These are phyloP conservation scores for Jatropha curcas DNA, from an alignment of 345 rosid genomes.

Conservation along the genomic window DNA sequence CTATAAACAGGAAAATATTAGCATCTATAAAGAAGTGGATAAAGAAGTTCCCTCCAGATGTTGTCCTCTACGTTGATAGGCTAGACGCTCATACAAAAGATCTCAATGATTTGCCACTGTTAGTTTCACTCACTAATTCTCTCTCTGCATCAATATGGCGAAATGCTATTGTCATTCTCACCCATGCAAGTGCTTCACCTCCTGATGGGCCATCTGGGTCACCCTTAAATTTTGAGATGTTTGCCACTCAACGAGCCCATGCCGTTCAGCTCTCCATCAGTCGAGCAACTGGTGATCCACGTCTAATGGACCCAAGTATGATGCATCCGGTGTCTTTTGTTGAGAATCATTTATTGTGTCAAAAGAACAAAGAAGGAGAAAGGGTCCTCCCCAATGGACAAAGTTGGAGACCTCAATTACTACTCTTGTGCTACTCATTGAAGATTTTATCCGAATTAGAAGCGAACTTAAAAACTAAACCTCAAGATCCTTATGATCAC, in stretches of 20 bases:
- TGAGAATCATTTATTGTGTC: constrained; percentile 50
- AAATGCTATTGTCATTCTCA: constrained; percentile 56
- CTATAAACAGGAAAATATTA: constrained; percentile 50
- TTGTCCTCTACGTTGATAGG: constrained; percentile 73
- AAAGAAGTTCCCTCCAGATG: constrained; percentile 61
- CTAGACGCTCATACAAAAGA: constrained; percentile 45
- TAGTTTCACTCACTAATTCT: constrained; percentile 42
- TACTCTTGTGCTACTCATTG: constrained; percentile 59
- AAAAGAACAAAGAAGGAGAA: constrained; percentile 30
- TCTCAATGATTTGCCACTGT: constrained; percentile 44
- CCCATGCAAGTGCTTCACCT: constrained; percentile 63
- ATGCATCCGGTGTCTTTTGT: constrained; percentile 54
- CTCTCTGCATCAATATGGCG: constrained; percentile 67
- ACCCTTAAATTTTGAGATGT: constrained; percentile 48
- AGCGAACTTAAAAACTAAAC: constrained; percentile 31
- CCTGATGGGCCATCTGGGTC: constrained; percentile 47
- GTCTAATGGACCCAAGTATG: constrained; percentile 39
- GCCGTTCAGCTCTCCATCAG: constrained; percentile 48
- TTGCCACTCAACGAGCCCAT: constrained; percentile 45
- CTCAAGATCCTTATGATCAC: constrained; percentile 31
- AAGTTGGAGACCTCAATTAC: constrained; percentile 56
- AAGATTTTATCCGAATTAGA: constrained; percentile 55
- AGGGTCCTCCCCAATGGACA: constrained; percentile 42
- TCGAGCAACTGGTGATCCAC: constrained; percentile 49
- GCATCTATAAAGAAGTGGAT: constrained; percentile 52